A percentile compares a stretch with the other conserved stretches of the same genome.
These are phyloP conservation scores for Onygena corvina DNA, from an alignment of 2,329 filamentous ascomycete genomes.

Conservation along the genomic window DNA sequence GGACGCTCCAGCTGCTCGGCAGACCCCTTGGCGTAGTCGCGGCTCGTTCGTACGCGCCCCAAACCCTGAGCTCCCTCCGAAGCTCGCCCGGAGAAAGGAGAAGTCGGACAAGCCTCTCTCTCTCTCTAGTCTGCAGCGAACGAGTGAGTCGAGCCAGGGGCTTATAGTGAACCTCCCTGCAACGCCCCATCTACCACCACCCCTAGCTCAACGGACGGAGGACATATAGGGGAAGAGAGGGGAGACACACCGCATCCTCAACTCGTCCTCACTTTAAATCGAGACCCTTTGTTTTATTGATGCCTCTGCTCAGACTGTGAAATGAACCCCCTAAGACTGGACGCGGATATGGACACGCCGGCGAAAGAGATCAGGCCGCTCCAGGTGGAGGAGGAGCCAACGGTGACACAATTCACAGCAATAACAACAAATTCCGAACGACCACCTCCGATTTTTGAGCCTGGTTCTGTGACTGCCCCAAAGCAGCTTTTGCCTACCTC, in stretches of 20 bases:
- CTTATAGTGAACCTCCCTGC: background rate
- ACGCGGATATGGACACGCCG: slow-evolving; percentile 14
- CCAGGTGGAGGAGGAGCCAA: slow-evolving; percentile 11
- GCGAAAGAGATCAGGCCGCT: slow-evolving; percentile 12
- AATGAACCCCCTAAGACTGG: background rate
- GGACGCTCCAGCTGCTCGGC: background rate
- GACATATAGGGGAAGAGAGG: too few species aligned
- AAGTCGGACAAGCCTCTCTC: background rate
- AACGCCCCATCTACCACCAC: background rate
- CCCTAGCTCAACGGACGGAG: too few species aligned
- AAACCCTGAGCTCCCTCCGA: slow-evolving; percentile 1
- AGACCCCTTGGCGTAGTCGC: background rate
- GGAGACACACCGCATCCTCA: too few species aligned
- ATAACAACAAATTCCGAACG: background rate
- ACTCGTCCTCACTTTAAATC: too few species aligned
- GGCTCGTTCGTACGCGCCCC: slow-evolving; percentile 2
- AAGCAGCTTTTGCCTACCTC: background rate
- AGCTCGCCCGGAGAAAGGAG: background rate
- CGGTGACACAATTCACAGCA: background rate
- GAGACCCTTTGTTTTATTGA: slow-evolving; percentile 1
- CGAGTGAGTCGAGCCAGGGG: background rate
- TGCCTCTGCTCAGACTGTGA: background rate
- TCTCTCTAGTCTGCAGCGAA: background rate
- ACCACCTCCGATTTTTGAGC: background rate
- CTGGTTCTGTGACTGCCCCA: background rate